Base-by-base conservation (phyloP, 2,329 filamentous ascomycete genomes). In the Cercospora beticola region DNA sequence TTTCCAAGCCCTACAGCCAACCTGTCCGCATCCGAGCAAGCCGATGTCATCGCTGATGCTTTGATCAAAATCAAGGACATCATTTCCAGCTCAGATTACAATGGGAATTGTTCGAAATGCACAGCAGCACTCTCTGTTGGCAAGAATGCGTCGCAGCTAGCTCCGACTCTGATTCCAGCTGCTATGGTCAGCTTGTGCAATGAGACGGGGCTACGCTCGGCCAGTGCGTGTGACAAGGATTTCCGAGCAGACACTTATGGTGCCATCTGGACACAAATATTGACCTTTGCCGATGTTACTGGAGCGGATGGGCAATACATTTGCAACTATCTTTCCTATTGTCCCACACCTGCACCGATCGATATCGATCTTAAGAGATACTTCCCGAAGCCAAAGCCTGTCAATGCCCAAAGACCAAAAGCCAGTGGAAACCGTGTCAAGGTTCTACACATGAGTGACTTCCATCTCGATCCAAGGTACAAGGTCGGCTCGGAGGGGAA, bases 291-390 rank as follows among this genome's bases (percentile, higher is more conserved):
- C 7, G 82, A 88, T 74, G 80, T 88, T 8, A 78, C 79, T 21
- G 86, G 86, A 8, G 78, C 84, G 2, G 87, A 89, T 74, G 87
- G 86, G 5, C 78, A 82, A 65, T 87, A 86, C 68, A 87, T 89
- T 57, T 88, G 86, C 78, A 82, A 84, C 70, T 82, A 79, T 16
- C 71, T 88, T 5, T 82, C 80, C 0, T 86, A 84, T 73, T 88
- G 87, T 73, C 76, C 80, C 0, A 73, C 75, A 12, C 86, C 86
- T 5, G 74, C 74, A 0, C 83, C 84, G 2, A 78, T 78, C 6
- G 79, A 82, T 0, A 76, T 85, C 31, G 81, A 86, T 70, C 83
- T 79, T 1, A 81, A 81, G 0, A 70, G 71, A 2, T 72, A 83
- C 4, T 88, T 88, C 66, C 82, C 85, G 8, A 88, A 87, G 73